Evolutionary conservation across 2,329 filamentous ascomycete species (phyloP).

Genomic region (Madurella mycetomatis): DNA sequence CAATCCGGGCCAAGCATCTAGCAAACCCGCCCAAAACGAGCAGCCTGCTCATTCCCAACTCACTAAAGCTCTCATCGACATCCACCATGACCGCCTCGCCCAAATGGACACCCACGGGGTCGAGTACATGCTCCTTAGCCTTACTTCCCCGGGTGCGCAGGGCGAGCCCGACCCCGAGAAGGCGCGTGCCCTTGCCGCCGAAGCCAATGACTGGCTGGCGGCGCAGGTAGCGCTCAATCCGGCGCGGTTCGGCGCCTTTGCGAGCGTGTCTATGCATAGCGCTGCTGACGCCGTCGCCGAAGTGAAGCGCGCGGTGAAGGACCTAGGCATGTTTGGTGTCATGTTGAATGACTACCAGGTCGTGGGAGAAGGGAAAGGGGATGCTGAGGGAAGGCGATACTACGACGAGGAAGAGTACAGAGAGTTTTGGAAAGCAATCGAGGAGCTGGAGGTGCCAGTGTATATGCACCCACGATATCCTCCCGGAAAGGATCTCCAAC

Average conservation of each 20-base stretch:
- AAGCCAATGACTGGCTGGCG: constrained; percentile 34
- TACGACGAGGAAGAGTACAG: constrained; percentile 31
- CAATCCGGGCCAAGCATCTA: constrained; percentile 20
- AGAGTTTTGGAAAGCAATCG: constrained; percentile 31
- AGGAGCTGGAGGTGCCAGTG: constrained; percentile 32
- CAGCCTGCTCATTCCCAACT: constrained; percentile 23
- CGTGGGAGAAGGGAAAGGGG: constrained; percentile 11
- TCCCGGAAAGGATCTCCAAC: constrained; percentile 26
- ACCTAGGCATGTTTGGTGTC: constrained; percentile 32
- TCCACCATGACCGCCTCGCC: constrained; percentile 28
- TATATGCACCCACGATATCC: constrained; percentile 35
- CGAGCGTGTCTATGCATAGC: constrained; percentile 33
- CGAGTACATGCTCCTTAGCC: constrained; percentile 35
- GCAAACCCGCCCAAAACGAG: constrained; percentile 14
- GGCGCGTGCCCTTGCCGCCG: constrained; percentile 26
- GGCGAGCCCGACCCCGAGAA: constrained; percentile 27
- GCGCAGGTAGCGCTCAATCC: constrained; percentile 27
- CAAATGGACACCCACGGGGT: constrained; percentile 35
- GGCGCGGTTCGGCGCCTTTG: constrained; percentile 31
- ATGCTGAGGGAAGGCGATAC: constrained; percentile 27
- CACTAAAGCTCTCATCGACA: constrained; percentile 30
- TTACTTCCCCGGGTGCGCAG: constrained; percentile 33
- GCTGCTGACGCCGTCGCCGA: constrained; percentile 29
- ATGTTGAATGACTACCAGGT: constrained; percentile 35
- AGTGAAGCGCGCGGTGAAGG: constrained; percentile 29